Base-by-base conservation (phyloP, 2,329 filamentous ascomycete species). In the Podosphaera fusca region DNA sequence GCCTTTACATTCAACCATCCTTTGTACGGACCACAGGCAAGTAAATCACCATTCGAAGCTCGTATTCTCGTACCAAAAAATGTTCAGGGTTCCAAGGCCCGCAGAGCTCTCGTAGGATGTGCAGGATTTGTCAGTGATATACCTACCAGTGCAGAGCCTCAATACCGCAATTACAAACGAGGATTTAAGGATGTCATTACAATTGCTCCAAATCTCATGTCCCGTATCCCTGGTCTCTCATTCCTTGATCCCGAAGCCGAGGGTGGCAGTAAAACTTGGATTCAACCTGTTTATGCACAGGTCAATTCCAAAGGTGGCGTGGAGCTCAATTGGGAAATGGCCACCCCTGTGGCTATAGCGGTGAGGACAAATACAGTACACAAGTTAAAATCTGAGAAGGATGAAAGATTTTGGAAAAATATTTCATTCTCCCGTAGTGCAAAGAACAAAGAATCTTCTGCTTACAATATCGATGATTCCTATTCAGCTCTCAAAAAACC, bases 1-100 rank as follows among this genome's bases (percentile, higher is more conserved):
- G 70, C 75, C 30, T 70, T 75, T 63, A 68, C 79, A 50, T 69
- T 73, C 62, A 83, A 82, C 63, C 78, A 82, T 64, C 77, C 79
- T 2, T 65, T 75, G 35, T 75, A 76, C 61, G 81, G 81, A 3
- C 80, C 81, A 8, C 79, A 81, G 63, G 67, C 68, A 2, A 63
- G 69, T 34, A 70, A 70, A 31, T 64, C 72, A 3, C 79, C 79
- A 0, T 71, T 82, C 2, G 67, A 76, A 59, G 76, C 78, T 3
- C 77, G 81, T 60, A 72, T 82, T 29, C 65, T 84, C 57, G 69
- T 72, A 55, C 72, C 75, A 4, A 56, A 34, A 56, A 47, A n/a
- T 34, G 42, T 38, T 14, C 21, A 14, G n/a, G n/a, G 30, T 9
- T 72, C 69, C 65, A 65, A 64, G 52, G 64, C 66, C 42, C 65